These are phyloP conservation scores for Fusarium sp. DNA, from an alignment of 2,329 filamentous ascomycete genomes.

Conservation along the genomic window DNA sequence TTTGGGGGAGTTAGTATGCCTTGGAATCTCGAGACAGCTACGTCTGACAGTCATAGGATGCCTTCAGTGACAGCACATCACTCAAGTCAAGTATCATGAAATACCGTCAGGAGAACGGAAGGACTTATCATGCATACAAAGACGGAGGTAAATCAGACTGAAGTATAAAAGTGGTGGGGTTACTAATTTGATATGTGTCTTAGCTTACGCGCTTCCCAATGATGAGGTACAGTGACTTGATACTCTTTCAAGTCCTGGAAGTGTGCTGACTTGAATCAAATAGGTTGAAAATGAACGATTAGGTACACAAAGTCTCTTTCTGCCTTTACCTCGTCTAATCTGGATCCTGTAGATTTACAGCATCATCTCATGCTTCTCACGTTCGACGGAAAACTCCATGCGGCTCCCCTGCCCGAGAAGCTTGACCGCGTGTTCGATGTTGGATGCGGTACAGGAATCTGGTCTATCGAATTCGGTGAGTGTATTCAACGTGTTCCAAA, in stretches of 20 bases:
- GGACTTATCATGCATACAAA: constrained; percentile 16
- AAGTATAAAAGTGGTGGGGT: too few species aligned
- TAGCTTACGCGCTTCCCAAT: constrained; percentile 29
- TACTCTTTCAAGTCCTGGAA: not conserved
- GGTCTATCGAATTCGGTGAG: constrained; percentile 34
- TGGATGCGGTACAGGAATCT: constrained; percentile 27
- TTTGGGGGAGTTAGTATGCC: not conserved
- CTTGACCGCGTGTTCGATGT: constrained; percentile 13
- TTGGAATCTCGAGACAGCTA: accelerated
- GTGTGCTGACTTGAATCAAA: not conserved
- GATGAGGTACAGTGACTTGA: constrained; percentile 11
- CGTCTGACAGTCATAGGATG: not conserved
- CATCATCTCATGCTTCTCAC: constrained; percentile 30
- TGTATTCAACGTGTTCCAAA: accelerated
- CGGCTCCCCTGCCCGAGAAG: not conserved
- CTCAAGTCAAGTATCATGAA: not conserved
- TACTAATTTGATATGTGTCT: not conserved
- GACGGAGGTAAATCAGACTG: constrained; percentile 2
- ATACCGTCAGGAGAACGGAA: not conserved
- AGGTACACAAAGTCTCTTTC: not conserved
- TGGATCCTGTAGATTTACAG: constrained; percentile 2
- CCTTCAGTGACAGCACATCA: not conserved
- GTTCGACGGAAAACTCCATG: constrained; percentile 12
- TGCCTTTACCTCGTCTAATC: not conserved
- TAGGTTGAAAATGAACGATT: constrained; percentile 27